Evolutionary conservation across 768 basidiomycete species (phyloP), one percentile per base, ranked within the genome.

Genomic region (Chalciporus sphaerocephalus): DNA sequence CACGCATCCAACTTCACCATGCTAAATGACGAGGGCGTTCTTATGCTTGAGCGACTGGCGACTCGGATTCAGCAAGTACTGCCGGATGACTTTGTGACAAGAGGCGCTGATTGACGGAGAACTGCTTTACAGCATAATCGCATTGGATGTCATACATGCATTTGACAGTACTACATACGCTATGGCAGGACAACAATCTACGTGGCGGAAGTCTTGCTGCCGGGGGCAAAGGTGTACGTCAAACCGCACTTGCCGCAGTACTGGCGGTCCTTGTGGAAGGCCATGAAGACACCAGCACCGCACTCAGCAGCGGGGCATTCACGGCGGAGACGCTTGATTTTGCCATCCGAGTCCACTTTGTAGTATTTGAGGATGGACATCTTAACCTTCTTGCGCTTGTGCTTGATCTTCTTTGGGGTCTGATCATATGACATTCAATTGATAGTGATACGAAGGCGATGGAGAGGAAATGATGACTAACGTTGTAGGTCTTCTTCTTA

Each of bases 341-440:
- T 97, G 69, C 95, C 96, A 60, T 98, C 95, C 37, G 93, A 94
- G 74, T 97, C 95, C 59, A 99, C 94, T 76, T 96, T 95, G 80
- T 97, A 99, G 81, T 96, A 99, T 75, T 98, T 98, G 70, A 99
- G 79, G 75, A 98, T 96, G 64, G 93, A 75, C 92, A 99, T 97
- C 87, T 97, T 98, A 79, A 95, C 92, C 80, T 97, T 96, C 82
- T 98, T 97, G 72, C 88, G 86, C 83, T 96, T 96, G 79, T 95
- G 94, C 86, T 96, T 98, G 82, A 96, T 84, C 81, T 97, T 97
- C 82, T 95, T 96, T 71, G 92, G 93, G 63, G 92, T 95, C 87
- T 89, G 58, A 22, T 21, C 35, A 33, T 13, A 46, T 12, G 28
- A 32, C n/a, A 32, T 2, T 6, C 15, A 57, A 30, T 55, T 36